Evolutionary conservation across 2,329 filamentous ascomycete species (phyloP).

Genomic region (Fusarium sp.): DNA sequence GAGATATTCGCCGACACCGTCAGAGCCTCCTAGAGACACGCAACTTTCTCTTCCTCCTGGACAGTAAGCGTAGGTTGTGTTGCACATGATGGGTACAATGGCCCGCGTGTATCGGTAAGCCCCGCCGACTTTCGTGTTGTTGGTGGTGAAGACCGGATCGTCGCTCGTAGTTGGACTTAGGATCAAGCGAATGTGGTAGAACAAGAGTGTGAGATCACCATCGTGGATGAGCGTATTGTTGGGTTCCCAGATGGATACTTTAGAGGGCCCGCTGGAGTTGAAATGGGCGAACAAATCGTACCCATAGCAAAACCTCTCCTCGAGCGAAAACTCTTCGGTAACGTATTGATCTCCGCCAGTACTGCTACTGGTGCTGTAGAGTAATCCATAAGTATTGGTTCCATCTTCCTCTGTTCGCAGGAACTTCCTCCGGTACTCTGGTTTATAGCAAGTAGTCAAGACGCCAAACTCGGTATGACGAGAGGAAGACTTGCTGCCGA

Average conservation of each 20-base stretch:
- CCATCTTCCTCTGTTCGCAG: not conserved
- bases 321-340: not conserved
- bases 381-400: not conserved
- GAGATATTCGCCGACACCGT: not conserved
- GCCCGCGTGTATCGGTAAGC: not conserved
- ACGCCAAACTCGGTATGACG: not conserved
- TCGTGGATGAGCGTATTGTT: not conserved
- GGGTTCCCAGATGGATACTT: not conserved
- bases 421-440: not conserved
- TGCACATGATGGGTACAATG: not conserved
- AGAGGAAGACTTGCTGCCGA: not conserved
- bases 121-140: not conserved
- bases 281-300: not conserved
- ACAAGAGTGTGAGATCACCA: not conserved
- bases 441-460: not conserved
- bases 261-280: not conserved
- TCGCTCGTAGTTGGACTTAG: not conserved
- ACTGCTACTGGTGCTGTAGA: not conserved
- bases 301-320: not conserved
- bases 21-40: not conserved
- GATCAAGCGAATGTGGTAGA: not conserved
- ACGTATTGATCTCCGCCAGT: not conserved
- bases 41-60: not conserved
- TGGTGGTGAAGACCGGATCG: not conserved
- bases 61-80: not conserved